A percentile compares a stretch with the other conserved stretches of the same genome.
Conservation (phyloP, 805 yeast genomes). For the Candida quercuum region DNA sequence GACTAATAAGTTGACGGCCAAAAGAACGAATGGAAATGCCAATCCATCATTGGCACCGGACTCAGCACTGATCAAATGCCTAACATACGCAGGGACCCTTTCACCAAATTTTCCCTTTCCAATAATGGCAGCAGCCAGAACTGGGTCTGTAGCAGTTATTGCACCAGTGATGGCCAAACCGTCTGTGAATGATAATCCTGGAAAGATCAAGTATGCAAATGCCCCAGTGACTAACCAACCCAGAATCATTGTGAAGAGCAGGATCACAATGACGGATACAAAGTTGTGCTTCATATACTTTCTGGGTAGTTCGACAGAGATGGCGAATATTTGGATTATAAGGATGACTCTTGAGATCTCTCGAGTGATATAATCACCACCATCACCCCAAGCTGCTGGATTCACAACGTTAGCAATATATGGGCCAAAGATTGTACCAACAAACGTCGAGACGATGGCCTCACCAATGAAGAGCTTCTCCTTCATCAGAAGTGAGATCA, state of each 20-base stretch:
- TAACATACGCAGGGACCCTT: constrained; percentile 88
- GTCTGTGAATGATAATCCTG: constrained; percentile 64
- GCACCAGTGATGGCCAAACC: constrained; percentile 78
- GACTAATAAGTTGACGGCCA: constrained; percentile 62
- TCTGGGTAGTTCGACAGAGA: constrained; percentile 88
- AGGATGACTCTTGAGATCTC: constrained; percentile 80
- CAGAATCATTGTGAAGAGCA: constrained; percentile 82
- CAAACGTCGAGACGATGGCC: constrained; percentile 81
- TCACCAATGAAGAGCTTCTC: constrained; percentile 86
- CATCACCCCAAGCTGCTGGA: constrained; percentile 75
- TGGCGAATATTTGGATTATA: constrained; percentile 88
- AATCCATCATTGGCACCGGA: constrained; percentile 92
- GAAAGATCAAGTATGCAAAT: constrained; percentile 73
- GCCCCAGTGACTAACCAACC: constrained; percentile 86
- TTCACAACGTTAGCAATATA: constrained; percentile 78
- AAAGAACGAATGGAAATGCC: constrained; percentile 86
- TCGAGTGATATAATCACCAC: constrained; percentile 72
- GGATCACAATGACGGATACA: constrained; percentile 65
- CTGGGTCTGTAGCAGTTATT: constrained; percentile 94
- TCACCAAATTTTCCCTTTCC: constrained; percentile 90
- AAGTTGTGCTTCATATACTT: constrained; percentile 84
- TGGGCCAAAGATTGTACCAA: constrained; percentile 87
- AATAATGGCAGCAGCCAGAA: constrained; percentile 90
- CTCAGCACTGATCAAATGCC: constrained; percentile 78
- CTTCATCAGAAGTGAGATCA: constrained; percentile 78